Conservation (phyloP, 345 rosid genomes). For the Linum trigynum region DNA sequence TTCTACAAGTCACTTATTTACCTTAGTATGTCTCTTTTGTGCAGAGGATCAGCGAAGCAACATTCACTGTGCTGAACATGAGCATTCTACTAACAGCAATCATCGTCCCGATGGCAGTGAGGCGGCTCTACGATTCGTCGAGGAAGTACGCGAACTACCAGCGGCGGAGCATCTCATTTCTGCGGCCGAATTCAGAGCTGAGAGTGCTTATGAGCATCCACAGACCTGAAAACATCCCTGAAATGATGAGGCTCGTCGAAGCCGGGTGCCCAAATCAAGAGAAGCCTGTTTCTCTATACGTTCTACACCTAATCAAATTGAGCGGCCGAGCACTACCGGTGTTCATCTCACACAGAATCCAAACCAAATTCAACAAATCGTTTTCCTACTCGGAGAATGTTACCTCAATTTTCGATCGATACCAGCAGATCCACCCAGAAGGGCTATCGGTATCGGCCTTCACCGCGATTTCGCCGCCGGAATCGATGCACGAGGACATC, state of each 20-base stretch:
- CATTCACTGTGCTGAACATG: not conserved
- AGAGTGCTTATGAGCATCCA: not conserved
- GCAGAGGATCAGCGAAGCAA: not conserved
- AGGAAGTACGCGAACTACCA: not conserved
- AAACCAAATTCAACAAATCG: not conserved
- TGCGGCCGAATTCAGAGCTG: not conserved
- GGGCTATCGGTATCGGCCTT: not conserved
- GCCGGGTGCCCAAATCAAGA: not conserved
- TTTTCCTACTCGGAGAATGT: not conserved
- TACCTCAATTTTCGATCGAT: not conserved
- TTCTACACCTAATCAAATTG: not conserved
- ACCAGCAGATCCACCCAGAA: not conserved
- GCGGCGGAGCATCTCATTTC: not conserved
- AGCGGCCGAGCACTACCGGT: not conserved
- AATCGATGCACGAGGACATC: not conserved
- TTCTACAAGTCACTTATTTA: not conserved
- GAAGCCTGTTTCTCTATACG: not conserved
- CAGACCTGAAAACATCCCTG: not conserved
- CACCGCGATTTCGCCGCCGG: not conserved
- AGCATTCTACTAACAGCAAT: not conserved
- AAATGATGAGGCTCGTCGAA: not conserved
- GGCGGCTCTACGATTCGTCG: not conserved
- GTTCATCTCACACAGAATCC: not conserved
- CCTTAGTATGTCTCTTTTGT: not conserved
- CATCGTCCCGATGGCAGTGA: not conserved